These are phyloP conservation scores for Pyrenophora seminiperda DNA, from an alignment of 2,329 filamentous ascomycete species.

Conservation along the genomic window DNA sequence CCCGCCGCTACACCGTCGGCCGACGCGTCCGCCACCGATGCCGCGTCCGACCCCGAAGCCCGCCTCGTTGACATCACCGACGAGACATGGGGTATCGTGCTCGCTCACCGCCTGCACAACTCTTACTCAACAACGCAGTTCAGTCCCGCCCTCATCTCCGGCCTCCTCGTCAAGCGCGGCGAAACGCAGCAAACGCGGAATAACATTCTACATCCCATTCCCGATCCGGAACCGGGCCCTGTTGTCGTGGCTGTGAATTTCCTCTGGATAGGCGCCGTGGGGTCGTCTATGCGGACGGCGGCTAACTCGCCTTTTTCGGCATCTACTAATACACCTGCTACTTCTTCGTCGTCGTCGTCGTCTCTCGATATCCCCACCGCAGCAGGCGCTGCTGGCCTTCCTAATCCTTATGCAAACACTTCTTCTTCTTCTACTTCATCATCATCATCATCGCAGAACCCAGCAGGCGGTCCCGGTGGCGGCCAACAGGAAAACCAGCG, in stretches of 20 bases:
- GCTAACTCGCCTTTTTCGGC: constrained; percentile 33
- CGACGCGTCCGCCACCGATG: constrained; percentile 53
- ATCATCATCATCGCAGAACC: constrained; percentile 12
- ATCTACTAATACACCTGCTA: background rate
- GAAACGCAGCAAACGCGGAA: constrained; percentile 19
- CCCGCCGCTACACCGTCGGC: constrained; percentile 69
- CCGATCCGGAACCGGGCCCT: constrained; percentile 37
- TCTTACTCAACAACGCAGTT: constrained; percentile 43
- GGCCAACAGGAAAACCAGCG: constrained; percentile 8
- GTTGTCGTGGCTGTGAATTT: constrained; percentile 51
- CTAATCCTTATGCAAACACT: constrained; percentile 9
- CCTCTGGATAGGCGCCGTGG: constrained; percentile 53
- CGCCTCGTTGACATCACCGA: constrained; percentile 74
- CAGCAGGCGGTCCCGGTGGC: constrained; percentile 5
- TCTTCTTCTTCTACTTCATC: no score
- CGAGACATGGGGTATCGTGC: constrained; percentile 75
- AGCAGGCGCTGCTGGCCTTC: constrained; percentile 8
- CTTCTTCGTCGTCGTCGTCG: constrained; percentile 4
- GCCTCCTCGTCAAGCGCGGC: constrained; percentile 52
- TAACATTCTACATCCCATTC: constrained; percentile 18
- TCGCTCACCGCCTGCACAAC: constrained; percentile 62
- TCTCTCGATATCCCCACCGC: constrained; percentile 32
- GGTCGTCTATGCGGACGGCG: constrained; percentile 42
- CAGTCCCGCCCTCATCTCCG: constrained; percentile 49
- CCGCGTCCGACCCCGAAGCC: constrained; percentile 62